Evolutionary conservation across 148 eudicot genomes (phyloP), one percentile per base, ranked within the genome.

Genomic region (Linanthus parryae): DNA sequence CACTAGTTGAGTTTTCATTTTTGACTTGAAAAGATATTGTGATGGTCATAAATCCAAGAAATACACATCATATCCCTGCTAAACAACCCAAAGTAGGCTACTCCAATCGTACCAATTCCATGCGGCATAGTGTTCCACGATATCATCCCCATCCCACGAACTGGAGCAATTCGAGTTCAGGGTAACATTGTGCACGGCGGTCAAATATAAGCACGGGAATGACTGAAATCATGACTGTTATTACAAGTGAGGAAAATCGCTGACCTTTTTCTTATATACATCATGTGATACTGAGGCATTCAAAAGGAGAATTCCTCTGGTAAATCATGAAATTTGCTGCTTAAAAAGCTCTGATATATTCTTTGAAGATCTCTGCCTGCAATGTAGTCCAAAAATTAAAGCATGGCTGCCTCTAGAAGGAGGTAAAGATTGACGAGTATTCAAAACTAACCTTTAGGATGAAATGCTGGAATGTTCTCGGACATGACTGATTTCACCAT

Each of bases 251-350:
- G 7, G 1, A 47, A 28, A 13, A 17, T 14, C 14, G 24, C 5
- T 4, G 24, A 17, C 5, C 4, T 0, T 41, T 23, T 12, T 15
- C 5, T 5, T 10, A 31, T 31, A 31, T 31, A 10, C 10, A 4
- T 10, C 18, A 18, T 40, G 13, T 15, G 25, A 14, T 19, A 13
- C 16, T 0, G 3, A 2, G 14, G 18, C 28, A 14, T 15, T 63
- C 22, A 63, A 35, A 63, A 63, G n/a, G 54, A 14, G 24, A 63
- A 54, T 54, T 54, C 67, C 39, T 35, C 42, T 0, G 66, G 66
- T 19, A 62, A 46, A 13, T 44, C 38, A 33, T 5, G 36, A 62
- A 62, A 62, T 26, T 36, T 62, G 20, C 42, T n/a, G 13, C 37
- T 43, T 34, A 62, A 44, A 42, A 62, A 62, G 45, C 29, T 44